phyloP scores from a whole-genome alignment of 768 basidiomycete species.

The Erythrobasidium yunnanense region DNA sequence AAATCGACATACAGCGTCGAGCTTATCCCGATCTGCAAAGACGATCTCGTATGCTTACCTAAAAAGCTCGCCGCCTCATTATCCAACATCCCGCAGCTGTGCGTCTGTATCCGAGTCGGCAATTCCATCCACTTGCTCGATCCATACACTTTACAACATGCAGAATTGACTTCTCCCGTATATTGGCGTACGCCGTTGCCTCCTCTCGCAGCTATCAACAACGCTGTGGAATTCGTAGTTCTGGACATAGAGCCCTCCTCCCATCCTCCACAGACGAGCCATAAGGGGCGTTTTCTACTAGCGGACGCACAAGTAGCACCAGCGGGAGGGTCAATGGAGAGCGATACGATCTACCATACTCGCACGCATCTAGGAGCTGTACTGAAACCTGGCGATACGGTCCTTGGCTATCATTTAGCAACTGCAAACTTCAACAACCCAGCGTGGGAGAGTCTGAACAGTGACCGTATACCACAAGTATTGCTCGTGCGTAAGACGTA shows the following conservation, averaged over 20 bases:
- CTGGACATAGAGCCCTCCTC: constrained; percentile 78
- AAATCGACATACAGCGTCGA: constrained; percentile 97
- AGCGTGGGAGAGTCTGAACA: constrained; percentile 53
- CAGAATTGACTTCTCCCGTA: constrained; percentile 62
- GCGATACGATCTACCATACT: constrained; percentile 81
- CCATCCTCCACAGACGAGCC: constrained; percentile 42
- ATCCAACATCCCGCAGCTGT: constrained; percentile 77
- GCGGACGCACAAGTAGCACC: constrained; percentile 84
- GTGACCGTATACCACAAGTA: constrained; percentile 67
- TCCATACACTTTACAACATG: constrained; percentile 68
- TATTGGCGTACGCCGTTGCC: constrained; percentile 93
- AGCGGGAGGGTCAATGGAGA: constrained; percentile 53
- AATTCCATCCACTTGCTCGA: constrained; percentile 85
- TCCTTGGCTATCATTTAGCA: constrained; percentile 76
- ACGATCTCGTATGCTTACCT: constrained; percentile 87
- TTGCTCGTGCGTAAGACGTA: constrained; percentile 91
- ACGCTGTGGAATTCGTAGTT: constrained; percentile 87
- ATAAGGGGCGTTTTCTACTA: constrained; percentile 66
- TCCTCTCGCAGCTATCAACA: constrained; percentile 64
- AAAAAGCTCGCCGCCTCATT: constrained; percentile 66
- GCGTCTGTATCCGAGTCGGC: constrained; percentile 79
- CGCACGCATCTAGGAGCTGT: constrained; percentile 89
- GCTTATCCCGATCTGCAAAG: constrained; percentile 93
- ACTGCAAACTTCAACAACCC: constrained; percentile 88
- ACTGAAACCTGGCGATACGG: constrained; percentile 89